Evolutionary conservation across 352 stramenopile genomes (phyloP).

Genomic region (Elongisporangium undulatum): DNA sequence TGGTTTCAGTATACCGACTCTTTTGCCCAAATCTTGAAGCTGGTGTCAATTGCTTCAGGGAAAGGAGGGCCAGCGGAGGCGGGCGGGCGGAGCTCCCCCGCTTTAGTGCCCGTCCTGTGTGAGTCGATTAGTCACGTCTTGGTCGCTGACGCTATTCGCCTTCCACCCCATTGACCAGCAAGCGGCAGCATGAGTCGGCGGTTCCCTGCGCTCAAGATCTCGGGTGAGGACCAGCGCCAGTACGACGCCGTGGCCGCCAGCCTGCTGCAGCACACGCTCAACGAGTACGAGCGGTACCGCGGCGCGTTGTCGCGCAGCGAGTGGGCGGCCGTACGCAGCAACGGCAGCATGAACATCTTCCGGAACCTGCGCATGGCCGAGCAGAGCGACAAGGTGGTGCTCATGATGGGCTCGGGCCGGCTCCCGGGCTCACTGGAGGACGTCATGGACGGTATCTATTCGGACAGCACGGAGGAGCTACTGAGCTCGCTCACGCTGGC

Average conservation of each 20-base stretch:
- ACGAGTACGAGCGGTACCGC: conserved; percentile 15
- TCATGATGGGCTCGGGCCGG: conserved; percentile 30
- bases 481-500: conserved; percentile 32
- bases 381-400: conserved; percentile 17
- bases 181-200: background rate
- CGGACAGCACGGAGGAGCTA: conserved; percentile 36
- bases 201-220: conserved; percentile 22
- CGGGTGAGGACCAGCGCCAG: conserved; percentile 20
- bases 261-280: conserved; percentile 14
- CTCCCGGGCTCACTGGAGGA: conserved; percentile 30
- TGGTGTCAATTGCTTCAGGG: background rate
- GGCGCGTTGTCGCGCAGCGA: conserved; percentile 11
- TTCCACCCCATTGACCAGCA: background rate
- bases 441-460: conserved; percentile 48
- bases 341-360: conserved; percentile 31
- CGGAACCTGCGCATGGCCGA: background rate
- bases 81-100: background rate
- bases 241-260: conserved; percentile 16
- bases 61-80: background rate
- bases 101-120: background rate
- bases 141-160: background rate
- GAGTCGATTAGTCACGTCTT: background rate
- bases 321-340: conserved; percentile 37
- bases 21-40: background rate
- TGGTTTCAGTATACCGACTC: background rate